A percentile compares a stretch with the other conserved stretches of the same genome.
Conservation (phyloP, 805 yeast species). For the Nakazawaea anatomiae region DNA sequence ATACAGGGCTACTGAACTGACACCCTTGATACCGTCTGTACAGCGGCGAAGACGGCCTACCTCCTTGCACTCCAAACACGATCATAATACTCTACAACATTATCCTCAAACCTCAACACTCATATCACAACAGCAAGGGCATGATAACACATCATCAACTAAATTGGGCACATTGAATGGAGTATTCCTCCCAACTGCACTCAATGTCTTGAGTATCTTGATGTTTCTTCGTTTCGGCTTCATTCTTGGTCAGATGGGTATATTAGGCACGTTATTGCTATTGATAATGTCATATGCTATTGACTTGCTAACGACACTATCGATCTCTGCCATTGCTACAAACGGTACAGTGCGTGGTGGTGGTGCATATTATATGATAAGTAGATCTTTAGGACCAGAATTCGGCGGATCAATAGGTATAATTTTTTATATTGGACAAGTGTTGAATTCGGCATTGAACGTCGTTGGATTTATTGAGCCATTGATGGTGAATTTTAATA, state of each 20-base stretch:
- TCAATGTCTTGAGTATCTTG: slow-evolving; percentile 87
- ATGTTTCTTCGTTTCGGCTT: slow-evolving; percentile 96
- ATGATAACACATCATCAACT: too few relatives aligned
- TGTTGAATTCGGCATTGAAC: slow-evolving; percentile 83
- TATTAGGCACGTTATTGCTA: slow-evolving; percentile 66
- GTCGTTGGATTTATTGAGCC: slow-evolving; percentile 97
- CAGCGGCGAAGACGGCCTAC: neutral
- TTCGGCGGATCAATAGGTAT: slow-evolving; percentile 98
- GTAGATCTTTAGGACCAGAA: slow-evolving; percentile 93
- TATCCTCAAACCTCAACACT: neutral
- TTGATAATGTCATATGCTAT: slow-evolving; percentile 72
- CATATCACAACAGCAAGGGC: neutral
- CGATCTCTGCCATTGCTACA: slow-evolving; percentile 93
- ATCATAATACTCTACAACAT: neutral
- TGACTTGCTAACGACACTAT: slow-evolving; percentile 78
- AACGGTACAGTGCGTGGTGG: slow-evolving; percentile 98
- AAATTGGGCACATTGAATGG: slow-evolving; percentile 84
- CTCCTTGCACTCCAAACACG: neutral
- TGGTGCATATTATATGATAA: slow-evolving; percentile 97
- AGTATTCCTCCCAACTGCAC: slow-evolving; percentile 88
- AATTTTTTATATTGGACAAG: slow-evolving; percentile 92
- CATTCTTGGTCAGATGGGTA: slow-evolving; percentile 91
- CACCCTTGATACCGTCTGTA: slow-evolving; percentile 4
- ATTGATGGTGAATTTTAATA: slow-evolving; percentile 71
- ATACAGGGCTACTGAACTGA: neutral